Evolutionary conservation across 768 basidiomycete genomes (phyloP), one percentile per base, ranked within the genome.

Genomic region (Tricholoma terreum): DNA sequence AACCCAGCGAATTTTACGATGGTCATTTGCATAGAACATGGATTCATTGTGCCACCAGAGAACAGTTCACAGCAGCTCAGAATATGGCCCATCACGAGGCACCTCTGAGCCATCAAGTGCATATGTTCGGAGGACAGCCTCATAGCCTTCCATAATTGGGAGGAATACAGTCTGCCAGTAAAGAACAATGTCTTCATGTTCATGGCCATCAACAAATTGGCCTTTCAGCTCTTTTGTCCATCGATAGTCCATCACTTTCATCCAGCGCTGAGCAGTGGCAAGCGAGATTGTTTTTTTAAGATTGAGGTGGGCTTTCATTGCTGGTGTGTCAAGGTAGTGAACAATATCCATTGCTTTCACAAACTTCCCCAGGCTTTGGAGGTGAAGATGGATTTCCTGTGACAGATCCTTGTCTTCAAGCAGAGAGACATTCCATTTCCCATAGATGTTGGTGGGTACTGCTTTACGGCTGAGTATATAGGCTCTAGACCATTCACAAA

Each of bases 181-280:
- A 1, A 61, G 34, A 0, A 70, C 63, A 4, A 77, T 69, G 64
- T 76, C 74, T 8, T 60, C 62, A 0, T 63, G 55, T 52, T 75
- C 69, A 58, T 75, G 73, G n/a, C 74, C 67, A 65, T 74, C 72
- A 19, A 66, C 52, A 58, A 72, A 76, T 59, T 69, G 67, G 15
- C 72, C 71, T 9, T 60, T 65, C 4, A 61, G 67, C 1, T 57
- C 56, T 4, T 61, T 52, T 10, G 21, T 64, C 64, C 67, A 74
- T 2, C 63, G 40, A 52, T 71, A 73, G 1, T 54, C 66, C 50
- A 76, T 58, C 4, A 46, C 55, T 1, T 58, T 59, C 63, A 78
- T 63, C 74, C 77, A 76, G 3, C 49, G 5, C 27, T 56, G 48
- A 7, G 73, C 75, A 0, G 71, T 75, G 15, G 40, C 34, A 27